Conservation (phyloP, 805 yeast genomes). For the Starmera pachycereana region DNA sequence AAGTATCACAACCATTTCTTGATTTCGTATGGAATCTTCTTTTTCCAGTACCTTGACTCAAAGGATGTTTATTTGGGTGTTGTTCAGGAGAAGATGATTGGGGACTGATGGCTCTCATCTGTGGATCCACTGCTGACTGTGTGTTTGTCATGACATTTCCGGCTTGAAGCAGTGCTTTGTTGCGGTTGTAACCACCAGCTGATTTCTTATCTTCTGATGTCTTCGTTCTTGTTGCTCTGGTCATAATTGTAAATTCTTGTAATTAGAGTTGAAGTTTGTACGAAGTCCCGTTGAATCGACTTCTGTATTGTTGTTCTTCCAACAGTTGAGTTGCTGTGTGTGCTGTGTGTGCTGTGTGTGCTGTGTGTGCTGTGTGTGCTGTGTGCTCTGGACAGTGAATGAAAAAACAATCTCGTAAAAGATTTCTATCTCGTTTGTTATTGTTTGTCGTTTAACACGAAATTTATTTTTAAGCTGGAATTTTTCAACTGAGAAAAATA, state of each 20-base stretch:
- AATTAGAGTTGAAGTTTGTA: neutral
- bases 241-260: neutral
- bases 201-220: neutral
- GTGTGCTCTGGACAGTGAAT: too few relatives aligned
- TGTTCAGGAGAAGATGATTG: neutral
- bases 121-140: neutral
- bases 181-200: neutral
- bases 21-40: slow-evolving; percentile 86
- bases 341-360: too few relatives aligned
- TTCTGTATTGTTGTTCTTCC: neutral
- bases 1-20: slow-evolving; percentile 79
- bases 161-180: too few relatives aligned
- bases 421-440: too few relatives aligned
- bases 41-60: slow-evolving; percentile 39
- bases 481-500: too few relatives aligned
- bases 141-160: neutral
- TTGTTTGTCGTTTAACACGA: too few relatives aligned
- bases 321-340: too few relatives aligned
- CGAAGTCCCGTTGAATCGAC: slow-evolving; percentile 1
- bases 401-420: neutral
- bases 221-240: neutral
- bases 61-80: neutral
- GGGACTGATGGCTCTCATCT: neutral
- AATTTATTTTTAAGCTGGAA: too few relatives aligned
- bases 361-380: too few relatives aligned